A percentile compares a stretch with the other conserved stretches of the same genome.
These are phyloP conservation scores for Penicillium lagena DNA, from an alignment of 495 filamentous ascomycete genomes.

Conservation along the genomic window DNA sequence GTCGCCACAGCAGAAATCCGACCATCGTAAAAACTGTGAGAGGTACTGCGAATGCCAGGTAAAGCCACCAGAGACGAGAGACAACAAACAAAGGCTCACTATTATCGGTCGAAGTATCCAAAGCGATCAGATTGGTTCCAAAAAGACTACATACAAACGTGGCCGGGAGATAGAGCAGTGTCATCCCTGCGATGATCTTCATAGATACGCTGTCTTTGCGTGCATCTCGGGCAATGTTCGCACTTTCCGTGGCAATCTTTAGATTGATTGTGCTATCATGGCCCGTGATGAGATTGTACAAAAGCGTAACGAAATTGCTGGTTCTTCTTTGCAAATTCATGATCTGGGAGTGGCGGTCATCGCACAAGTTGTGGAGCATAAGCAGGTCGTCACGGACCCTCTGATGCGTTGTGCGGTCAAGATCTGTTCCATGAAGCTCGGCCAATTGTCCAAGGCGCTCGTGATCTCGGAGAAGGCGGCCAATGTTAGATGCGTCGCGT, in stretches of 20 bases:
- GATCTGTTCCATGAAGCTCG: not conserved
- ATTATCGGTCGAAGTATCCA: slow-evolving; percentile 2
- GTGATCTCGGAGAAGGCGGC: slow-evolving; percentile 8
- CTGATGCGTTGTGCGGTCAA: slow-evolving; percentile 1
- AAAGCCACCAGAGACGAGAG: slow-evolving; percentile 12
- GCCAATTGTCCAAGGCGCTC: slow-evolving; percentile 3
- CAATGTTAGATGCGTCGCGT: slow-evolving; percentile 7
- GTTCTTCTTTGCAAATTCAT: slow-evolving; percentile 7
- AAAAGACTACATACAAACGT: slow-evolving; percentile 24
- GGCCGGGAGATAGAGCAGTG: slow-evolving; percentile 30
- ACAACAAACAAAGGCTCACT: slow-evolving; percentile 8
- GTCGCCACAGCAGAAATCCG: slow-evolving; percentile 10
- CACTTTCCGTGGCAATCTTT: slow-evolving; percentile 16
- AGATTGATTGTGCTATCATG: slow-evolving; percentile 16
- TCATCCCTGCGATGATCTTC: slow-evolving; percentile 33
- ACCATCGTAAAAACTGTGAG: slow-evolving; percentile 9
- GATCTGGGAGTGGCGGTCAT: slow-evolving; percentile 9
- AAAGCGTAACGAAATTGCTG: slow-evolving; percentile 9
- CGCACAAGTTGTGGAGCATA: slow-evolving; percentile 5
- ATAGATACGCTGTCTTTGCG: slow-evolving; percentile 29
- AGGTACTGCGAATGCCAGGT: slow-evolving; percentile 13
- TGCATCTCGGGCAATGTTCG: slow-evolving; percentile 20
- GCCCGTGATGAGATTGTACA: slow-evolving; percentile 16
- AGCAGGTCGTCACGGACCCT: slow-evolving; percentile 7
- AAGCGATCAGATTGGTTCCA: slow-evolving; percentile 11